Percentiles rank a stretch among this genome's conserved stretches.
Conservation (phyloP, 108 stramenopile genomes). For the Schizochytrium sp. region DNA sequence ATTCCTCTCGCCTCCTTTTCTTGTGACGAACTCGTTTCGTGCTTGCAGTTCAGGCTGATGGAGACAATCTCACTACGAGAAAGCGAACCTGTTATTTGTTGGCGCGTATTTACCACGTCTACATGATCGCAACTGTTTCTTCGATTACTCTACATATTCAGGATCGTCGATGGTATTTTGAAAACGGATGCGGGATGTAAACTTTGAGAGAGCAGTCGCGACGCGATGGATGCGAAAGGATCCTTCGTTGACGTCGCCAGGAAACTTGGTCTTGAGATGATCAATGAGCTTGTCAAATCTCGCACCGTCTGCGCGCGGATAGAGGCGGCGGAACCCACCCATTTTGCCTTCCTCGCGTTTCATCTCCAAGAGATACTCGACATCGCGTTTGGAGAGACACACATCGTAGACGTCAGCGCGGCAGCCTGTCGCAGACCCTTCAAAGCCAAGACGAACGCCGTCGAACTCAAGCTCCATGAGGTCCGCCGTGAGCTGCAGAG, state of each 20-base stretch:
- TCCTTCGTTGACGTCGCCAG: neutral
- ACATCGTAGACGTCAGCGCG: neutral
- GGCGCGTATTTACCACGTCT: slow-evolving; percentile 5
- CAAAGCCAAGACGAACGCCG: neutral
- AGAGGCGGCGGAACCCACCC: neutral
- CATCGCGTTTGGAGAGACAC: neutral
- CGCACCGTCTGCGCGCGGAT: neutral
- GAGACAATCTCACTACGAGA: too few relatives aligned
- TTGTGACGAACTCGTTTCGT: too few relatives aligned
- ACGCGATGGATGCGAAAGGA: neutral
- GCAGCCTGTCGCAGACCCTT: neutral
- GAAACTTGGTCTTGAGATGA: neutral
- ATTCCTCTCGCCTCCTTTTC: too few relatives aligned
- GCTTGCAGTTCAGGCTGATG: too few relatives aligned
- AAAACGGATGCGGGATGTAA: neutral
- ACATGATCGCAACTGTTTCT: too few relatives aligned
- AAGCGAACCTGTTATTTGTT: too few relatives aligned
- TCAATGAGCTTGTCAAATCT: neutral
- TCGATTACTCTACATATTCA: neutral
- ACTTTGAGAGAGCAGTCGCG: neutral
- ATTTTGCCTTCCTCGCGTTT: neutral
- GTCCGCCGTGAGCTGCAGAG: neutral
- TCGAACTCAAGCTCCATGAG: neutral
- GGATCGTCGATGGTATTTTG: neutral
- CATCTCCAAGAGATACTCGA: neutral